Evolutionary conservation across 2,329 filamentous ascomycete genomes (phyloP), one percentile per base, ranked within the genome.

Genomic region (Nothomitra cinnamomea): DNA sequence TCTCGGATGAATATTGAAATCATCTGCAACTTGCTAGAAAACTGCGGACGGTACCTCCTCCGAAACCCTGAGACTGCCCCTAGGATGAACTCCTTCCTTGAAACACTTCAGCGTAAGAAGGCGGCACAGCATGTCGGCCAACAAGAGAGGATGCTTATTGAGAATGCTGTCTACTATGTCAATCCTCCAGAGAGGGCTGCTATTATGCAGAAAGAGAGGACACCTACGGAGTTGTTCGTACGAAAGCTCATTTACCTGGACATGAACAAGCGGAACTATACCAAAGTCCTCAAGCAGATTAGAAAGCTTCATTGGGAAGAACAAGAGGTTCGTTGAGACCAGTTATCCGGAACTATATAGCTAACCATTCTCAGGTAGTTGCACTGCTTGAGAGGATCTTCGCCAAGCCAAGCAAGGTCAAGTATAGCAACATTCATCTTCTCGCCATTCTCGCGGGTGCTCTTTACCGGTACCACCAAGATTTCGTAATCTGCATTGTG

Each of bases 1-100:
- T 95, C 92, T 1, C 80, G 90, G 57, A 95, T 95, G 85, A 98
- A 98, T 63, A 95, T 98, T 58, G 94, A 98, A 66, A 95, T 98
- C 61, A 90, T 98, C 58, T 94, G 89, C 62, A 94, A 94, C 62
- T 74, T 98, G 25, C 75, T 98, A 21, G 92, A 98, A 66, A 96
- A 96, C 58, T 98, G 94, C 63, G 92, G 92, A 43, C 81, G 92
- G 17, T 98, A 95, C 67, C 73, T 98, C 21, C 76, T 98, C 55
- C 86, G 90, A 51, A 96, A 92, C 60, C 83, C 87, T 0, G 89
- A 96, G 57, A 96, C 94, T 0, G 83, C 86, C 8, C 90, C 90
- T 7, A 82, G 92, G 43, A 98, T 98, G 92, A 73, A 76, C 1
- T 90, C 87, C 0, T 98, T 98, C 65, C 70, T 98, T 22, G 92